phyloP scores from a whole-genome alignment of 2,329 filamentous ascomycete genomes.

The Fusarium xylarioides region DNA sequence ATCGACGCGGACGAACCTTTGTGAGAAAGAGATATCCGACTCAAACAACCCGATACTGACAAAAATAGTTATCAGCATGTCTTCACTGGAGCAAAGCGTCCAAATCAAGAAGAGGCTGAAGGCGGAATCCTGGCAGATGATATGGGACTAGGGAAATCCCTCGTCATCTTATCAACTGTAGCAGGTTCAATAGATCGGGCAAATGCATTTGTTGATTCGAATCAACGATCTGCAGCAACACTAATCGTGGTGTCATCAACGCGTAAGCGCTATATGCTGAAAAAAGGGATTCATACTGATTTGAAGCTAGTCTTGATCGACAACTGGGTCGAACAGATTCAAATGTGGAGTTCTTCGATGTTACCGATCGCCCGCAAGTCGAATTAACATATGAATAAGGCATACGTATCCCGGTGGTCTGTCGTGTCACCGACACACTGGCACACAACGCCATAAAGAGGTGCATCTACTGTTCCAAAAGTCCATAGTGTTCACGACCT shows the following conservation, averaged over 20 bases:
- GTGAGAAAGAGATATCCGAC: rapidly evolving
- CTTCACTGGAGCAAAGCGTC: background rate
- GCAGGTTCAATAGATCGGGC: background rate
- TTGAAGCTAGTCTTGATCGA: background rate
- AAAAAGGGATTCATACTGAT: rapidly evolving
- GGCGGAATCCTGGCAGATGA: background rate
- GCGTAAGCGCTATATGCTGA: background rate
- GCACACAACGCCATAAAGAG: background rate
- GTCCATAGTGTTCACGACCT: background rate
- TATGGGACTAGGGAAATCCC: background rate
- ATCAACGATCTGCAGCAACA: background rate
- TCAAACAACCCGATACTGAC: rapidly evolving
- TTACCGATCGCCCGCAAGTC: rapidly evolving
- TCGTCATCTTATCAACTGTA: background rate
- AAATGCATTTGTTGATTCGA: background rate
- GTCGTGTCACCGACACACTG: background rate
- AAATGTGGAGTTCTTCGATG: rapidly evolving
- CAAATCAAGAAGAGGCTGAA: background rate
- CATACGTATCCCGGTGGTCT: background rate
- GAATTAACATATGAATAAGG: rapidly evolving
- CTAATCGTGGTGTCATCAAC: rapidly evolving
- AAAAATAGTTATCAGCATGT: rapidly evolving
- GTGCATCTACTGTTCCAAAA: background rate
- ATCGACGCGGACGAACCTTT: background rate
- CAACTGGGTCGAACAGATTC: background rate